Conservation (phyloP, 768 basidiomycete species). For the Termitomyces sp. region DNA sequence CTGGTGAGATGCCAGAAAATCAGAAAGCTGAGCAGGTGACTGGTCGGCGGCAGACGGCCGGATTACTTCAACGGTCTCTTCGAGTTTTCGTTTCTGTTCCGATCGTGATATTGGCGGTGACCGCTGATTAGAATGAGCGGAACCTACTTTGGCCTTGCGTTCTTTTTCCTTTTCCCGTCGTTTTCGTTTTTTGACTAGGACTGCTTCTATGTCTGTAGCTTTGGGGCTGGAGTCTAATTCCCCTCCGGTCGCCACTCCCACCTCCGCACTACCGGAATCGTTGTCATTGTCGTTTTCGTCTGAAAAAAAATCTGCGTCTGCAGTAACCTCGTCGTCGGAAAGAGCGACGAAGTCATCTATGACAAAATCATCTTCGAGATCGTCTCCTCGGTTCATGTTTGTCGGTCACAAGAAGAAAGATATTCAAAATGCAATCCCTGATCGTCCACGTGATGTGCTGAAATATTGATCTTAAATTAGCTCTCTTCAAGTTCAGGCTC, state of each 20-base stretch:
- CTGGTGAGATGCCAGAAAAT: constrained; percentile 63
- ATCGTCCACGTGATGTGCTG: constrained; percentile 14
- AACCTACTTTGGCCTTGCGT: constrained; percentile 58
- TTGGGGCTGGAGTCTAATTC: constrained; percentile 7
- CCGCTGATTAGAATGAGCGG: neutral
- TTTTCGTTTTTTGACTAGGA: constrained; percentile 60
- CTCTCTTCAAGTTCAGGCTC: neutral
- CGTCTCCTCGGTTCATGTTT: constrained; percentile 46
- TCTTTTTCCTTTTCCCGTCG: constrained; percentile 71
- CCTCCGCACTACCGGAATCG: constrained; percentile 29
- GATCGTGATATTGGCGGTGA: neutral
- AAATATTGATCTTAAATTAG: neutral
- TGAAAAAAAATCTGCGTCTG: constrained; percentile 24
- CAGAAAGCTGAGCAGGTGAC: constrained; percentile 49
- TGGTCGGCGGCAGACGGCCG: constrained; percentile 50
- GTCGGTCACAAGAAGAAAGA: neutral
- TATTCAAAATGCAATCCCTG: neutral
- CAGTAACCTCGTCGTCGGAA: constrained; percentile 52
- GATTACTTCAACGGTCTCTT: constrained; percentile 31
- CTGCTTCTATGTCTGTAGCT: constrained; percentile 14
- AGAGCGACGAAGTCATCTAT: constrained; percentile 62
- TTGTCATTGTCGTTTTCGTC: constrained; percentile 23
- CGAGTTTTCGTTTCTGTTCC: constrained; percentile 62
- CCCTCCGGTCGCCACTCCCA: constrained; percentile 18
- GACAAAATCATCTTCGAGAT: constrained; percentile 80